Evolutionary conservation across 768 basidiomycete genomes (phyloP), one percentile per base, ranked within the genome.

Genomic region (Boletus vermiculosoides): DNA sequence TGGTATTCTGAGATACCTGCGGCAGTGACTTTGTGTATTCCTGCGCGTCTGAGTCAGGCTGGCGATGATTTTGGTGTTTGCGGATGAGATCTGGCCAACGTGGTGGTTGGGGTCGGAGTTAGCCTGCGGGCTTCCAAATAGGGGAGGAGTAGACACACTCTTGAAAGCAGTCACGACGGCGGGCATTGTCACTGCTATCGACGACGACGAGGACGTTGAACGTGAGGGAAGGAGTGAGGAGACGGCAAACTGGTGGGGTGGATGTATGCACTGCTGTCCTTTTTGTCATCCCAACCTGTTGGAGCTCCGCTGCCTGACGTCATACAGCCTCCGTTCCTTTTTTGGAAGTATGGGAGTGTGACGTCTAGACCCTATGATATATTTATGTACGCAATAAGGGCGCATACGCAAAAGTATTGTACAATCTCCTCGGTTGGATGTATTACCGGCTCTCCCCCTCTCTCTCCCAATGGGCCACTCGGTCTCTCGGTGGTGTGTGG

Each of bases 91-190:
- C 90, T 91, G 57, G 46, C 31, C 50, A 51, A 55, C 47, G 58
- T 66, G 57, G 58, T 49, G 50, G 53, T 28, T 57, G 60, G 50
- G 66, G 61, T 63, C 57, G 61, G 65, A 59, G 60, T 68, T 57
- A 56, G 52, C 55, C 44, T 42, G 45, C 51, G 55, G 54, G 25
- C 28, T 20, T 57, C 41, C 8, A 50, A 58, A 62, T 30, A 41
- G 52, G 50, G 39, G 41, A 12, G 16, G 34, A 23, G 42, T 12
- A 40, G 31, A 74, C 79, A 40, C 70, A 92, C 92, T 94, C 80
- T 93, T 94, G 78, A 94, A 90, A 22, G 88, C 88, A 73, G 93
- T 85, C 65, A 94, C 87, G 51, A 92, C 88, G 56, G 80, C 80
- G 59, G 86, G 86, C 87, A 88, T 88, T 49, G 59, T 62, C 28